phyloP scores from a whole-genome alignment of 257 asterid species.

The Solanum bulbocastanum region DNA sequence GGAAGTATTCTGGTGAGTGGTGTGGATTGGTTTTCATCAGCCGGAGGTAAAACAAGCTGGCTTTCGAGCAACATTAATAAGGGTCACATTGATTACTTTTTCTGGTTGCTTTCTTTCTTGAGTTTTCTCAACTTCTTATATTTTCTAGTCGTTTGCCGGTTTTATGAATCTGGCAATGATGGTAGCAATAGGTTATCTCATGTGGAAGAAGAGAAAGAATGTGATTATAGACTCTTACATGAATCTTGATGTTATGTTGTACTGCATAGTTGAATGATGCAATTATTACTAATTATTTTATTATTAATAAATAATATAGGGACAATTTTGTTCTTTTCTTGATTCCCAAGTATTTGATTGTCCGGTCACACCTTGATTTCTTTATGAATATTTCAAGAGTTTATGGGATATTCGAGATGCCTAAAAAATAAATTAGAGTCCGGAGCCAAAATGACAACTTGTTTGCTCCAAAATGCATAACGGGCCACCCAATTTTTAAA shows the following conservation, averaged over 20 bases:
- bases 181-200: not conserved
- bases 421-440: no score
- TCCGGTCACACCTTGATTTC: no score
- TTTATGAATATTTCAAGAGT: no score
- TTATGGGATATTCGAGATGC: no score
- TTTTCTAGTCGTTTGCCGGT: not conserved
- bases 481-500: no score
- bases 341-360: no score
- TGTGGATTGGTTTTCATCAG: not conserved
- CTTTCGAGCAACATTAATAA: conserved; percentile 6
- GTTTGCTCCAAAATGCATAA: no score
- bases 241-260: not conserved
- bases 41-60: not conserved
- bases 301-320: no score
- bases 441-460: no score
- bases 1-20: conserved; percentile 7
- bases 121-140: conserved; percentile 1
- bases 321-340: no score
- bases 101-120: conserved; percentile 6
- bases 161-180: not conserved
- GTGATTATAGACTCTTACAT: not conserved
- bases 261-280: not conserved
- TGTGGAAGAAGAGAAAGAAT: not conserved
- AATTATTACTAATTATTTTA: no score
- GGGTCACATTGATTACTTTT: conserved; percentile 15